Evolutionary conservation across 148 eudicot genomes (phyloP).

Genomic region (Salicornia ramosissima): DNA sequence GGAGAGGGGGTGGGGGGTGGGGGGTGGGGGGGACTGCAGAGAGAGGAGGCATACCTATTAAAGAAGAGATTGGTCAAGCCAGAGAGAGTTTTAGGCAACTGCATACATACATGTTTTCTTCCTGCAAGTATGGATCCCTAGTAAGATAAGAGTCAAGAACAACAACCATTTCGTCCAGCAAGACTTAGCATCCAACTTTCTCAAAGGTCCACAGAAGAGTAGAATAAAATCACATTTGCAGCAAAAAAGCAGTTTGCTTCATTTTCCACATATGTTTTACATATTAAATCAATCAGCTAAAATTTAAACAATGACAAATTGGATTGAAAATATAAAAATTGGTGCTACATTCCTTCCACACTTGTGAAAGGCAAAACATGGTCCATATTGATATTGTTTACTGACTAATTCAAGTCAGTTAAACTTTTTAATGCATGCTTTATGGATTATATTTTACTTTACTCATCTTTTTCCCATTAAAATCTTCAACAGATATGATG

Average conservation of each 20-base stretch:
- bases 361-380: background rate
- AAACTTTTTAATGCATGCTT: too few relatives aligned
- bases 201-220: background rate
- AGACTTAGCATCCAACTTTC: background rate
- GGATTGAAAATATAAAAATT: background rate
- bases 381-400: background rate
- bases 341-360: background rate
- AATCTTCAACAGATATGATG: too few relatives aligned
- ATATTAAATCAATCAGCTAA: background rate
- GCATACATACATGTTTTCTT: conserved; percentile 48
- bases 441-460: too few relatives aligned
- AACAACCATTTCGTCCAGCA: background rate
- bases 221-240: too few relatives aligned
- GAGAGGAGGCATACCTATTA: conserved; percentile 44
- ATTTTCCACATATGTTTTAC: background rate
- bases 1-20: background rate
- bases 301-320: background rate
- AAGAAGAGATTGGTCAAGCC: conserved; percentile 64
- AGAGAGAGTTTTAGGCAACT: conserved; percentile 51
- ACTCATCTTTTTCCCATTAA: too few relatives aligned
- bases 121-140: conserved; percentile 35
- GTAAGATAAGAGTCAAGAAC: background rate
- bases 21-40: background rate
- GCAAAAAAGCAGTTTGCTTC: background rate
- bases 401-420: too few relatives aligned